phyloP scores from a whole-genome alignment of 2,329 filamentous ascomycete species.

The Fusarium sterilihyphosum region DNA sequence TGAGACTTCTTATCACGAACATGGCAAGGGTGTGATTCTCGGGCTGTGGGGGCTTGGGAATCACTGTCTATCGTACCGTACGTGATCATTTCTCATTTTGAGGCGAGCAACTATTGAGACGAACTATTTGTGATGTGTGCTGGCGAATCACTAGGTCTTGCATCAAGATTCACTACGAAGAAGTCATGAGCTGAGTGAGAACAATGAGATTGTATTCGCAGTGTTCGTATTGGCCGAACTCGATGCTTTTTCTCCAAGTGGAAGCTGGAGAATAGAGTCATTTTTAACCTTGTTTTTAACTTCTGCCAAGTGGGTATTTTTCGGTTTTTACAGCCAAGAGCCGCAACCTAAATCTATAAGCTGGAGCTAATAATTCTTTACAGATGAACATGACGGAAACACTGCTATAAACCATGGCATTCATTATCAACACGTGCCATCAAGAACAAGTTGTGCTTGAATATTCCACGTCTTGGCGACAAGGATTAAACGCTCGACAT shows the following conservation, averaged over 20 bases:
- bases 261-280: neutral
- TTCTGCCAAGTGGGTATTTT: constrained; percentile 7
- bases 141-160: neutral
- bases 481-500: constrained; percentile 18
- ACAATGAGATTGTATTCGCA: neutral
- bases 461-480: constrained; percentile 24
- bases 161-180: neutral
- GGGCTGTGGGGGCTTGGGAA: neutral
- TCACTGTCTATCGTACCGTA: neutral
- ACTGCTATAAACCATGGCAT: neutral
- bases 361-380: neutral
- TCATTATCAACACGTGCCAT: constrained; percentile 10
- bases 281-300: constrained; percentile 37
- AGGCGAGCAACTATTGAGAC: neutral
- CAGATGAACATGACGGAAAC: neutral
- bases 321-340: constrained; percentile 1
- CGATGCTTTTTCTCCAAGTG: neutral
- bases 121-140: neutral
- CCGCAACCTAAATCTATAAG: constrained; percentile 9
- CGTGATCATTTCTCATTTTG: neutral
- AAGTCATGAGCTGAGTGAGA: neutral
- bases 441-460: constrained; percentile 8
- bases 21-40: neutral
- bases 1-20: neutral
- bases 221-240: neutral